These are phyloP conservation scores for Fusarium bulbicola DNA, from an alignment of 2,329 filamentous ascomycete genomes.

Conservation along the genomic window DNA sequence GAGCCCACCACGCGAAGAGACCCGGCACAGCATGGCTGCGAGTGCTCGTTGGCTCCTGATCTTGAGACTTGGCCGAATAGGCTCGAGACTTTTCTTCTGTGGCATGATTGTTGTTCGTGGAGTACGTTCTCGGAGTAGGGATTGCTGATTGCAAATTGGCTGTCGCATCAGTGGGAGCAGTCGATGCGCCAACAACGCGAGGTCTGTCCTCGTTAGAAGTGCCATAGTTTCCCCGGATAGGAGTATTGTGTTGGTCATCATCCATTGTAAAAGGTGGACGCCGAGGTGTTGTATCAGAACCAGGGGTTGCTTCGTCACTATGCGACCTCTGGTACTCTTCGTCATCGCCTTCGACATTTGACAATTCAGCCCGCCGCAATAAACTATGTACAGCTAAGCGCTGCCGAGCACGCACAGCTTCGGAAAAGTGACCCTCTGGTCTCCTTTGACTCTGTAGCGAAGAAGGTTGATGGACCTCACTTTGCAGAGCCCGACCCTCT, in stretches of 20 bases:
- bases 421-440: background rate
- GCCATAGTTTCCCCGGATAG: fast-evolving
- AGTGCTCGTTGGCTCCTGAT: background rate
- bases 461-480: background rate
- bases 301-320: background rate
- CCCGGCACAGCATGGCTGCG: background rate
- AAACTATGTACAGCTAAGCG: background rate
- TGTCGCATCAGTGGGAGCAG: background rate
- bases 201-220: background rate
- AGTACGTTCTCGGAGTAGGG: fast-evolving
- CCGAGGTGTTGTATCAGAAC: background rate
- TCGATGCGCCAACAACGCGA: fast-evolving
- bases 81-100: fast-evolving
- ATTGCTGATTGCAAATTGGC: background rate
- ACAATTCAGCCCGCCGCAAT: background rate
- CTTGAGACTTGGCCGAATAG: background rate
- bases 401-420: background rate
- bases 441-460: background rate
- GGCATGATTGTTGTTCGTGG: background rate
- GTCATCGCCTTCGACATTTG: background rate
- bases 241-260: background rate
- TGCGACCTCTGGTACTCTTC: background rate
- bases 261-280: fast-evolving
- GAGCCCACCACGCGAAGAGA: background rate
- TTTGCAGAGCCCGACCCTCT: background rate